These are phyloP conservation scores for Epichloe bromicola DNA, from an alignment of 2,329 filamentous ascomycete species.

Conservation along the genomic window DNA sequence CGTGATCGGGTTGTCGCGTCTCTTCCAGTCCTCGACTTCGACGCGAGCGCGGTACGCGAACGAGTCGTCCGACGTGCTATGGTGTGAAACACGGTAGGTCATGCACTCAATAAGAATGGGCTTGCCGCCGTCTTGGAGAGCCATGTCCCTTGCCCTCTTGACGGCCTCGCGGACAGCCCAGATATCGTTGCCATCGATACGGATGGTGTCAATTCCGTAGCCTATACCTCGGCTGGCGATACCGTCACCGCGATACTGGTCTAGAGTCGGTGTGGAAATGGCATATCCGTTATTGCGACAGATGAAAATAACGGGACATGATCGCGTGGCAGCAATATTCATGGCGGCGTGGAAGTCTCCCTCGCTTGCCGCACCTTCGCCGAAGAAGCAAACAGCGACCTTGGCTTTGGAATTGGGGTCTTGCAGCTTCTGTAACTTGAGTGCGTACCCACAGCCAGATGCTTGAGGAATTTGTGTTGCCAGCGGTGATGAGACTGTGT, in stretches of 20 bases:
- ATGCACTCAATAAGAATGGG: conserved; percentile 89
- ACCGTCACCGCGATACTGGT: conserved; percentile 84
- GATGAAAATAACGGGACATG: conserved; percentile 80
- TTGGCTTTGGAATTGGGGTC: conserved; percentile 55
- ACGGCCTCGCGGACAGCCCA: conserved; percentile 78
- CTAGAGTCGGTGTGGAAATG: conserved; percentile 77
- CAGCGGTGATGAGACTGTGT: conserved; percentile 71
- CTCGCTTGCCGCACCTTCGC: conserved; percentile 80
- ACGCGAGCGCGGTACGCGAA: conserved; percentile 90
- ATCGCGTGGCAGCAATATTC: conserved; percentile 79
- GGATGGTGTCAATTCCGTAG: conserved; percentile 87
- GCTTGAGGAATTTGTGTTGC: conserved; percentile 87
- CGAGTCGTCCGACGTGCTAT: conserved; percentile 92
- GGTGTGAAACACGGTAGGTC: conserved; percentile 95
- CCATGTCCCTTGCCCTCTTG: conserved; percentile 61
- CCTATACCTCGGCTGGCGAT: conserved; percentile 78
- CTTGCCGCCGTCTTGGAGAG: conserved; percentile 65
- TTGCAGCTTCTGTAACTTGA: conserved; percentile 67
- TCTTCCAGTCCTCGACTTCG: conserved; percentile 93
- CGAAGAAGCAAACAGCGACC: conserved; percentile 75
- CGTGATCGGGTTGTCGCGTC: conserved; percentile 78
- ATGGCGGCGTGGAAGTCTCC: conserved; percentile 86
- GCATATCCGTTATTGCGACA: conserved; percentile 91
- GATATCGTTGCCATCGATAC: conserved; percentile 90
- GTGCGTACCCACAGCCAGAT: conserved; percentile 71